These are phyloP conservation scores for Bretziella fagacearum DNA, from an alignment of 2,329 filamentous ascomycete species.

Conservation along the genomic window DNA sequence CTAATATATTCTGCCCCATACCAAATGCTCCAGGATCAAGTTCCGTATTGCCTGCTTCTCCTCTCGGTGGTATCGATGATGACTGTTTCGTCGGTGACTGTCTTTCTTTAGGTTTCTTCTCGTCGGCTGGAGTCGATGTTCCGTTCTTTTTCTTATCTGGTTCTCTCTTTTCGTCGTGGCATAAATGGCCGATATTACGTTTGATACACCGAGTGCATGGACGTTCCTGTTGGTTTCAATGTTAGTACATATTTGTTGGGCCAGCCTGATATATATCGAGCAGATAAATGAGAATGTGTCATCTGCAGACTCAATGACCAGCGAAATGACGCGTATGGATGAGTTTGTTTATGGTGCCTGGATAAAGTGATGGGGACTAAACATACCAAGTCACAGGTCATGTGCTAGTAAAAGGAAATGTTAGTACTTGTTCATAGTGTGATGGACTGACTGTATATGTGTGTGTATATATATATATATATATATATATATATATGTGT, in stretches of 20 bases:
- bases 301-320: neutral
- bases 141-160: constrained; percentile 57
- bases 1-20: neutral
- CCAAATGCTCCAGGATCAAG: neutral
- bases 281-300: no score
- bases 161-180: constrained; percentile 93
- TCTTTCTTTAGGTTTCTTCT: constrained; percentile 18
- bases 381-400: constrained; percentile 83
- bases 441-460: no score
- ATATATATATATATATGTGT: no score
- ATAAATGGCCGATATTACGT: constrained; percentile 94
- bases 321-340: neutral
- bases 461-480: no score
- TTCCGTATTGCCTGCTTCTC: neutral
- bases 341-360: neutral
- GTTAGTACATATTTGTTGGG: no score
- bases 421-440: no score
- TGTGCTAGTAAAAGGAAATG: constrained; percentile 41
- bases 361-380: constrained; percentile 15
- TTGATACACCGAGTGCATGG: constrained; percentile 97
- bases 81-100: constrained; percentile 21
- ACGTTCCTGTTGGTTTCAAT: constrained; percentile 51
- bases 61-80: constrained; percentile 4
- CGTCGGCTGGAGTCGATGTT: constrained; percentile 18
- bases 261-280: no score